Evolutionary conservation across 2,329 filamentous ascomycete species (phyloP).

Genomic region (Xylariaceae sp.): DNA sequence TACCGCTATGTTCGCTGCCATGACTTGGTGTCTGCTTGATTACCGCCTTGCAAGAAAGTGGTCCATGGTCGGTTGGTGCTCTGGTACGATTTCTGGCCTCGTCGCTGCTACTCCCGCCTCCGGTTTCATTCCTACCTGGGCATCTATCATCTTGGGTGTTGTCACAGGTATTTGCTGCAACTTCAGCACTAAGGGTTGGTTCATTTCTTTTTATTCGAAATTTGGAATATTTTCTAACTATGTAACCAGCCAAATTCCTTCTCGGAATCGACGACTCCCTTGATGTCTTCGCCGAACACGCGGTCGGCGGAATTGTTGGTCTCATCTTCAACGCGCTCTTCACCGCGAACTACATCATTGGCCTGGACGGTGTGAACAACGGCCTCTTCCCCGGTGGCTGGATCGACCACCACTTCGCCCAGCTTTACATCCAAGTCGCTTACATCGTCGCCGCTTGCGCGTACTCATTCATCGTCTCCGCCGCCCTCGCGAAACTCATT

Average conservation of each 20-base stretch:
- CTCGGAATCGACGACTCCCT: conserved; percentile 65
- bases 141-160: conserved; percentile 60
- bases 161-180: conserved; percentile 62
- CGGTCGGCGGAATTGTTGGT: conserved; percentile 62
- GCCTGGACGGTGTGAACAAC: conserved; percentile 71
- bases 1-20: conserved; percentile 84
- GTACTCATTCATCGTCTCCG: conserved; percentile 70
- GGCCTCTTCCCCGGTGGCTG: conserved; percentile 60
- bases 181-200: conserved; percentile 57
- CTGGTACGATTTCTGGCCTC: conserved; percentile 64
- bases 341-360: conserved; percentile 63
- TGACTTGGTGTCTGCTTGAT: conserved; percentile 94
- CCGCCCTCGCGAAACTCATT: conserved; percentile 67
- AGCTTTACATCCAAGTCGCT: conserved; percentile 75
- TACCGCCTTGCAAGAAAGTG: conserved; percentile 91
- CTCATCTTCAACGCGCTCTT: conserved; percentile 71
- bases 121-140: conserved; percentile 63
- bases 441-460: conserved; percentile 62
- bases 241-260: conserved; percentile 49
- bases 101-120: conserved; percentile 66
- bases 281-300: conserved; percentile 69
- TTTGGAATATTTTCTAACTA: background rate
- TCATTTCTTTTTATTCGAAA: background rate
- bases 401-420: conserved; percentile 67
- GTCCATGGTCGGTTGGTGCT: conserved; percentile 74